Conservation (phyloP, 306 rosid genomes). For the Acacia melanoxylon region DNA sequence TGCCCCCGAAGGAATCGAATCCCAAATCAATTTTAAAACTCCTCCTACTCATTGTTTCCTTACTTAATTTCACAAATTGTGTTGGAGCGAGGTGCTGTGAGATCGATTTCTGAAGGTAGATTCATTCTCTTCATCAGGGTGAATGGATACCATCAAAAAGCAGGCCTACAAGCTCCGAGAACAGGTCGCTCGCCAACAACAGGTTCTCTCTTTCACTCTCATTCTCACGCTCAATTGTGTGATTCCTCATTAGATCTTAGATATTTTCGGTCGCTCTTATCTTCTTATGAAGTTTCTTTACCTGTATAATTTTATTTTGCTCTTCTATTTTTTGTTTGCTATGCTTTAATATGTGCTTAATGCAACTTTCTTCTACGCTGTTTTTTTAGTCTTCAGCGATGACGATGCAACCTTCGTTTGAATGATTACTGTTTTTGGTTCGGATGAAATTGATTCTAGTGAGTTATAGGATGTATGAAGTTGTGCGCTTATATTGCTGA, state of each 20-base stretch:
- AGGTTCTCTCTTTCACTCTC: slow-evolving; percentile 52
- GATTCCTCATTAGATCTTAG: slow-evolving; percentile 39
- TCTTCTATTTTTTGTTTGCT: background rate
- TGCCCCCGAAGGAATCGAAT: background rate
- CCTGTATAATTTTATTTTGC: background rate
- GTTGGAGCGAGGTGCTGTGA: slow-evolving; percentile 13
- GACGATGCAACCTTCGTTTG: background rate
- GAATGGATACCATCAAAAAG: slow-evolving; percentile 91
- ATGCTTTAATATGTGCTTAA: background rate
- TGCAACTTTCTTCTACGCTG: background rate
- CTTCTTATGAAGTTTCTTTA: background rate
- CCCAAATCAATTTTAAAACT: background rate
- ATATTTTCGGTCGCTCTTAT: background rate
- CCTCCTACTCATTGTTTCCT: background rate
- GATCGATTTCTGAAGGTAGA: background rate
- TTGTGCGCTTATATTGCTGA: slow-evolving; percentile 15
- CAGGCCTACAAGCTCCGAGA: slow-evolving; percentile 97
- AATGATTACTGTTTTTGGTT: background rate
- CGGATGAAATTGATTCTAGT: slow-evolving; percentile 11
- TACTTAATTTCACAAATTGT: background rate
- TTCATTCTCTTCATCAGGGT: slow-evolving; percentile 28
- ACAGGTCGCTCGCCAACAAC: slow-evolving; percentile 96
- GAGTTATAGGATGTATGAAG: slow-evolving; percentile 34
- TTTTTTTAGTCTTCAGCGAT: background rate
- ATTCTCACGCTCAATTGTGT: background rate